These are phyloP conservation scores for Friedmanniomyces endolithicus DNA, from an alignment of 495 filamentous ascomycete species.

Conservation along the genomic window DNA sequence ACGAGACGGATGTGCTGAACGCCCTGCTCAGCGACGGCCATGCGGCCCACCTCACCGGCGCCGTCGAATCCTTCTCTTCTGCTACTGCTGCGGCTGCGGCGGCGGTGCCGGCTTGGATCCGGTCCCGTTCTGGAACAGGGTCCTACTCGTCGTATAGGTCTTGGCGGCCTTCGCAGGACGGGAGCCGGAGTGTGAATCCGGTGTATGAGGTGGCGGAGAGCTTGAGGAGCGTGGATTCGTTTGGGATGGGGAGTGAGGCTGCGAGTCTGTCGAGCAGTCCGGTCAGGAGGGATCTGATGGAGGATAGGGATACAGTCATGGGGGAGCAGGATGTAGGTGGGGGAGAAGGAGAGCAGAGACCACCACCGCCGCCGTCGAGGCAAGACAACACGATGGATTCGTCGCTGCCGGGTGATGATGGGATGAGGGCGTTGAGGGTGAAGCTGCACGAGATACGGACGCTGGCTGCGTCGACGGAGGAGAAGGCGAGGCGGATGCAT, in stretches of 20 bases:
- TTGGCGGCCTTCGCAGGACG: background rate
- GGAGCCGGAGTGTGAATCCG: constrained; percentile 12
- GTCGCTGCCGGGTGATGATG: constrained; percentile 78
- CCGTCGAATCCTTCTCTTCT: no score
- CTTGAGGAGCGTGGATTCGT: constrained; percentile 1
- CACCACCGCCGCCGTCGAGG: background rate
- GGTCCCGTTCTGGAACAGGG: background rate
- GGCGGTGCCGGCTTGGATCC: background rate
- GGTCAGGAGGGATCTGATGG: background rate
- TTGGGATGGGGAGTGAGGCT: background rate
- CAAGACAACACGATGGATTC: constrained; percentile 18
- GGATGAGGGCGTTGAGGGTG: constrained; percentile 62
- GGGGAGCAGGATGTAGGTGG: constrained; percentile 2
- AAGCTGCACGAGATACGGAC: constrained; percentile 68
- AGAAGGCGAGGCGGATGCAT: constrained; percentile 80
- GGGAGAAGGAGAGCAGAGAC: constrained; percentile 8
- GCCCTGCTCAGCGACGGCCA: constrained; percentile 1
- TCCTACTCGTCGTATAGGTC: constrained; percentile 1
- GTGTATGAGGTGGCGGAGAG: constrained; percentile 1
- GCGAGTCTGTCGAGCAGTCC: background rate
- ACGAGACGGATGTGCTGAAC: constrained; percentile 7
- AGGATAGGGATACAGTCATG: background rate
- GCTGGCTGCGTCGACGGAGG: constrained; percentile 47
- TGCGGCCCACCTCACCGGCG: background rate
- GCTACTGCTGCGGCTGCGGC: no score